phyloP scores from a whole-genome alignment of 2,329 filamentous ascomycete species.

The Hymenotorrendiella dingleyae region DNA sequence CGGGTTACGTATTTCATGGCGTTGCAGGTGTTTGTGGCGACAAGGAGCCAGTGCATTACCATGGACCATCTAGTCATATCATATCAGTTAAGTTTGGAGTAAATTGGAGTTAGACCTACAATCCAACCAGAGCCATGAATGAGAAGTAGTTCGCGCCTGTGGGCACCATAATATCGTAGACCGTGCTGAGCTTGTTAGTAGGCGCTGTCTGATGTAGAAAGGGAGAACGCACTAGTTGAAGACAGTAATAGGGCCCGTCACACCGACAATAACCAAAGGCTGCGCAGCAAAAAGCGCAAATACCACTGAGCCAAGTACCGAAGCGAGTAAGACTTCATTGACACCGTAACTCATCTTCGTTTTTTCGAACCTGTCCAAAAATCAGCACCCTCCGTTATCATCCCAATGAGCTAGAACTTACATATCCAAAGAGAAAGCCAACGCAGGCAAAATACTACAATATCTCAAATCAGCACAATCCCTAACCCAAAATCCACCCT shows the following conservation, averaged over 20 bases:
- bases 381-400: background rate
- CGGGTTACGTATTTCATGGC: constrained; percentile 82
- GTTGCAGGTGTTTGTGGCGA: constrained; percentile 82
- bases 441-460: constrained; percentile 71
- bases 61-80: constrained; percentile 61
- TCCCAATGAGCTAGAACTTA: constrained; percentile 13
- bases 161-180: constrained; percentile 79
- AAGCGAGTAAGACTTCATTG: constrained; percentile 84
- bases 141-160: constrained; percentile 75
- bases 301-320: constrained; percentile 74
- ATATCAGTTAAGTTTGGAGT: constrained; percentile 7
- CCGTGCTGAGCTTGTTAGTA: constrained; percentile 54
- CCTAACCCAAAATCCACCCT: background rate
- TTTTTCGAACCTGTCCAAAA: constrained; percentile 56
- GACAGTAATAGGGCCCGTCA: constrained; percentile 86
- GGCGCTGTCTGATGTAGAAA: background rate
- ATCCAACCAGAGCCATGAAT: constrained; percentile 89
- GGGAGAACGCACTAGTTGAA: constrained; percentile 66
- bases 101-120: constrained; percentile 35
- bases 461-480: constrained; percentile 4
- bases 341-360: constrained; percentile 81
- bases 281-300: constrained; percentile 77
- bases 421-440: constrained; percentile 91
- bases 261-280: constrained; percentile 83
- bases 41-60: constrained; percentile 77